Evolutionary conservation across 805 yeast species (phyloP), one percentile per base, ranked within the genome.

Genomic region (Yarrowia bubula): DNA sequence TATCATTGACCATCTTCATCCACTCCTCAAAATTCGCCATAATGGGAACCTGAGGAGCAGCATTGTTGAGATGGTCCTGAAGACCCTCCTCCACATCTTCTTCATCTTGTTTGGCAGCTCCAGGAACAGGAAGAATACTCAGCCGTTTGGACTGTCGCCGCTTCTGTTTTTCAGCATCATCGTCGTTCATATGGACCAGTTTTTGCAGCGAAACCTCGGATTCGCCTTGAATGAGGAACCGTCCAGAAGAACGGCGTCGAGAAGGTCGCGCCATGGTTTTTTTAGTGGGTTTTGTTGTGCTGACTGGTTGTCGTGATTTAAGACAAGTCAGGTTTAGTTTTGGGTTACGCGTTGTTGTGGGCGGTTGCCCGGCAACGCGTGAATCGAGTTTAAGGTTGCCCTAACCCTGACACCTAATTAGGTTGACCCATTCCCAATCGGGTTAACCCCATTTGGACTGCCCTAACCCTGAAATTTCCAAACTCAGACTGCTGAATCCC

Each of bases 1-100:
- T 90, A 70, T 87, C 92, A 0, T 91, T 87, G 28, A 91, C 92
- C 80, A 89, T 81, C 67, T 86, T 85, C 78, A 89, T 86, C 95
- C 96, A 89, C 73, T 83, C 83, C 69, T 89, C 93, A 70, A 88
- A 88, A 70, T 86, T 76, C 8, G 77, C 76, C 62, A 75, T 62
- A 10, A 71, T 68, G 1, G 72, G 72, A 8, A 62, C 51, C 39
- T 53, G 65, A 15, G 50, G 66, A 37, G 65, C 55, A 28, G 55
- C 43, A 13, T 41, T 51, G 43, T 44, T 46, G 11, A 46, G 31
- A 38, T 61, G 57, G 5, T 61, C 65, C 5, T 39, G 57, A 2
- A 61, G 33, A 1, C 44, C 64, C 33, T 58, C 64, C 11, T 58
- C 64, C 8, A 58, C 51, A 14, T 58, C 42, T 15, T 39, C 48